These are phyloP conservation scores for Knoxia roxburghii DNA, from an alignment of 257 asterid genomes.

Conservation along the genomic window DNA sequence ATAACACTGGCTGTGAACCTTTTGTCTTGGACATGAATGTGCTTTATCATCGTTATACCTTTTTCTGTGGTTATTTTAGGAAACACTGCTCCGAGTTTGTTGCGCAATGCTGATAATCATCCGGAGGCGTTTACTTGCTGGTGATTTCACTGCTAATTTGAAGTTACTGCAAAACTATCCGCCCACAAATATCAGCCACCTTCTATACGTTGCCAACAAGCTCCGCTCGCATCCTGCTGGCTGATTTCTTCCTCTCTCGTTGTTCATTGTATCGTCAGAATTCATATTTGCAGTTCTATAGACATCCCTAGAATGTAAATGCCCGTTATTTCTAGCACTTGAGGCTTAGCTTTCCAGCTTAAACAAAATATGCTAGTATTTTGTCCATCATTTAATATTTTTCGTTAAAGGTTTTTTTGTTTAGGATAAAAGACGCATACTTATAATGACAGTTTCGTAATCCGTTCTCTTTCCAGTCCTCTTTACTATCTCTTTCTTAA, in stretches of 20 bases:
- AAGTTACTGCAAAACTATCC: constrained; percentile 88
- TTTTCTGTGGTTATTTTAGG: constrained; percentile 42
- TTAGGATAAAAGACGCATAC: no score
- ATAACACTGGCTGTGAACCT: no score
- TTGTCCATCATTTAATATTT: background rate
- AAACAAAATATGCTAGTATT: background rate
- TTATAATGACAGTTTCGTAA: no score
- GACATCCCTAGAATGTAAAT: constrained; percentile 15
- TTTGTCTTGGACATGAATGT: no score
- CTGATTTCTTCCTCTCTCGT: constrained; percentile 12
- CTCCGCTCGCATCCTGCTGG: constrained; percentile 36
- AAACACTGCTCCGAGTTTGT: constrained; percentile 73
- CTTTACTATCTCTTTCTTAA: no score
- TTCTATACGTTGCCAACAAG: constrained; percentile 86
- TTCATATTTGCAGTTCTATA: background rate
- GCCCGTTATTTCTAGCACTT: background rate
- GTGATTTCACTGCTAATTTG: constrained; percentile 89
- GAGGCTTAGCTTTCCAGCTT: background rate
- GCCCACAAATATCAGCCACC: constrained; percentile 79
- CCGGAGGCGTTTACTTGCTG: constrained; percentile 83
- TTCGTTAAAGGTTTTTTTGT: no score
- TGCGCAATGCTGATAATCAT: constrained; percentile 90
- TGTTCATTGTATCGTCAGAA: background rate
- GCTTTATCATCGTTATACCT: no score
- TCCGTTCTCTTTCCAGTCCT: no score